Base-by-base conservation (phyloP, 2,329 filamentous ascomycete species). In the Ciborinia camelliae region DNA sequence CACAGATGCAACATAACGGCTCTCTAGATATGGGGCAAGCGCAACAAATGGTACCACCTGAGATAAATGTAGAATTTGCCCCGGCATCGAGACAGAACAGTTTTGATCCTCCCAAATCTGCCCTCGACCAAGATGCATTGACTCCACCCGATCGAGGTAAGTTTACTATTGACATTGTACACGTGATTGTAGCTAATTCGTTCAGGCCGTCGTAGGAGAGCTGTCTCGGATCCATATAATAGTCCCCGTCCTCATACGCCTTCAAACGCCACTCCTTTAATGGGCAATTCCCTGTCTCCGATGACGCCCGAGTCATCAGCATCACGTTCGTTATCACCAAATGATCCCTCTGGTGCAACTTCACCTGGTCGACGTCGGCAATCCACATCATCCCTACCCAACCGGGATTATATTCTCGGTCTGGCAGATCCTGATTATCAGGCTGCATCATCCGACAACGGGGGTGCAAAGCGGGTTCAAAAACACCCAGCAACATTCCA, bases 401-500 rank as follows among this genome's bases (percentile, higher is more conserved):
- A 86, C 68, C 84, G 88, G 48, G 88, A 89, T 72, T 90, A 97
- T 73, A 95, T 96, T n/a, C 81, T 98, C 48, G 91, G 93, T 67
- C 84, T 98, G 20, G 94, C 92, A 14, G 92, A 97, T 76, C 93
- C 93, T 0, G 89, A 92, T 51, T 90, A 94, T 67, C 90, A 92
- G 63, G 87, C 86, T 30, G 83, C 85, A 5, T 80, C 84, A 15
- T 80, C 80, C 52, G 86, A 88, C 55, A 83, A 81, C 47, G 79
- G 79, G 41, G 82, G 82, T 65, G 75, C 86, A 7, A 96, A 95
- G 75, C 88, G 95, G n/a, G 88, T 92, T 0, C 95, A 99, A 76
- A 99, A 99, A 75, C 95, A 99, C 72, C 95, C 95, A 0, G 95
- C 95, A 8, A 99, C 93, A 0, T 99, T 98, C 78, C 93, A 98